Base-by-base conservation (phyloP, 768 basidiomycete genomes). In the Mycena belliarum region DNA sequence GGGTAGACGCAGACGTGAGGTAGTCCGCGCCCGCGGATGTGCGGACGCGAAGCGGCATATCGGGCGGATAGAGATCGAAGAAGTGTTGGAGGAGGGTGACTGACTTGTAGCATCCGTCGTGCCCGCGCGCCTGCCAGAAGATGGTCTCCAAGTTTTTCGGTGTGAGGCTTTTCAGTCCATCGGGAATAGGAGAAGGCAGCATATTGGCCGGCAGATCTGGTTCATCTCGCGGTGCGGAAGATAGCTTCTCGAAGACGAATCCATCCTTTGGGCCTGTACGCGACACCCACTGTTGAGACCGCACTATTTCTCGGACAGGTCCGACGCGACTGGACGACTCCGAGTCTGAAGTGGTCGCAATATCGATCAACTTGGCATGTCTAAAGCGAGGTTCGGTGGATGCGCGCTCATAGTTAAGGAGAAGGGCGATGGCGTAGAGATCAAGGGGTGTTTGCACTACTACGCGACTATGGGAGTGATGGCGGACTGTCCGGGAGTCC, bases 171-270 rank as follows among this genome's bases (percentile, higher is more conserved):
- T 38, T 28, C 16, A 62, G 23, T 24, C 20, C 20, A 35, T 38
- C 10, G 4, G 49, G 59, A 16, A 49, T 38, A 15, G 59, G 46
- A 26, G 16, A 25, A 14, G 49, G 49, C 10, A 66, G 63, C 56
- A 67, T 64, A 21, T 66, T 67, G 37, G 51, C 38, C 2, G 66
- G 66, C 21, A 59, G 43, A 33, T 67, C 66, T 16, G 59, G 63
- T n/a, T 6, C 6, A 33, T 47, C 3, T 55, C 48, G 4, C 18
- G 23, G 14, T 23, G 24, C 29, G 24, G 25, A 42, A 4, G 28
- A 29, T 7, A 47, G 21, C 25, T 1, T 40, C 29, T 63, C 59
- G 47, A 63, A 66, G 15, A 64, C 20, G 48, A 64, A 66, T 47
- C 43, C 63, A 7, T 45, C 52, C 35, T 63, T 66, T 18, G 49